Percentiles rank a stretch among this genome's conserved stretches.
Evolutionary conservation across 768 basidiomycete genomes (phyloP).

Genomic region (Pulveroboletus sp.): DNA sequence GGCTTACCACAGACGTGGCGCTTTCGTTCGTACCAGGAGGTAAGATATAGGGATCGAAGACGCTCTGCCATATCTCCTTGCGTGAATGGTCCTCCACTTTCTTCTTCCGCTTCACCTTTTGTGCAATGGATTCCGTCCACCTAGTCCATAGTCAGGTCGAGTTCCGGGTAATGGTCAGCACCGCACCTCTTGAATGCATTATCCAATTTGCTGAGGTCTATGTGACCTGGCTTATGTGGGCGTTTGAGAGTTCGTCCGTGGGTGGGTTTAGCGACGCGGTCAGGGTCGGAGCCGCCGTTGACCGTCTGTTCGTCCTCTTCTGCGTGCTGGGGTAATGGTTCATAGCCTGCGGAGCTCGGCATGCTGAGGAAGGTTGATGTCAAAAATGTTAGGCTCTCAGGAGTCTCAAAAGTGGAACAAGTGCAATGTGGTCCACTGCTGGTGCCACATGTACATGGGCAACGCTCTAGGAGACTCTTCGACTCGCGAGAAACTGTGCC

Average conservation of each 20-base stretch:
- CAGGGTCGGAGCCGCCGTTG: slow-evolving; percentile 32
- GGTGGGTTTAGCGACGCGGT: slow-evolving; percentile 23
- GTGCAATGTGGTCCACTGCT: slow-evolving; percentile 16
- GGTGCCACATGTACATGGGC: slow-evolving; percentile 14
- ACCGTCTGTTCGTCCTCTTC: slow-evolving; percentile 39
- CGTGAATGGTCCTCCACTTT: slow-evolving; percentile 61
- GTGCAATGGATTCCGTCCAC: slow-evolving; percentile 86
- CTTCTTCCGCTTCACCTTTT: slow-evolving; percentile 81
- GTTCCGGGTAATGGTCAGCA: not conserved
- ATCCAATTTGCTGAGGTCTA: slow-evolving; percentile 79
- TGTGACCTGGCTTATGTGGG: slow-evolving; percentile 52
- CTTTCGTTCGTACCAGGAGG: slow-evolving; percentile 33
- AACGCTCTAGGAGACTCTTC: slow-evolving; percentile 15
- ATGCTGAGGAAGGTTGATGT: slow-evolving; percentile 24
- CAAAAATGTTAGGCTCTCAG: not conserved
- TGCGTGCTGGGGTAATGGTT: slow-evolving; percentile 41
- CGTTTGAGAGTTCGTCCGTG: slow-evolving; percentile 31
- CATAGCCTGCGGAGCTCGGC: slow-evolving; percentile 46
- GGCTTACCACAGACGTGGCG: slow-evolving; percentile 15
- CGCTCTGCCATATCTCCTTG: slow-evolving; percentile 76
- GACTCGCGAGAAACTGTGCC: not conserved
- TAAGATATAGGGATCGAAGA: slow-evolving; percentile 64
- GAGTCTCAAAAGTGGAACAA: slow-evolving; percentile 3
- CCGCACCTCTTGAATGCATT: slow-evolving; percentile 76
- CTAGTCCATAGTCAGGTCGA: slow-evolving; percentile 32